Percentiles rank a stretch among this genome's conserved stretches.
These are phyloP conservation scores for Diaporthe sp. DNA, from an alignment of 2,329 filamentous ascomycete species.

Conservation along the genomic window DNA sequence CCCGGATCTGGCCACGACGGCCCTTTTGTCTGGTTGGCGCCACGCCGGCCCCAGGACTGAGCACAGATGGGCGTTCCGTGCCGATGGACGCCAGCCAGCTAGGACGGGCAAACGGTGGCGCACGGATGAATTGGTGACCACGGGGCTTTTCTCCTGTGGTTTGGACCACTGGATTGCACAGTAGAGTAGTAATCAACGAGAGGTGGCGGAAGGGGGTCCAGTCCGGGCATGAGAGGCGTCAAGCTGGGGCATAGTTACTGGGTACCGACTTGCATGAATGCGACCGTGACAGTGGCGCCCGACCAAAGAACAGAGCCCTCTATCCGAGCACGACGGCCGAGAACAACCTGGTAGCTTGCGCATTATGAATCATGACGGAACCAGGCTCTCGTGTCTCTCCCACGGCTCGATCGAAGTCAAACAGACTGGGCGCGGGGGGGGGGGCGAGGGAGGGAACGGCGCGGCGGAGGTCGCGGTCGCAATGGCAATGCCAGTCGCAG, in stretches of 20 bases:
- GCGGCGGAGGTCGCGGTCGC: neutral
- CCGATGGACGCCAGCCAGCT: constrained; percentile 7
- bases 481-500: neutral
- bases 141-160: neutral
- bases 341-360: constrained; percentile 12
- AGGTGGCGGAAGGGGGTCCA: neutral
- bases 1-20: neutral
- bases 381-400: constrained; percentile 8
- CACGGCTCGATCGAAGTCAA: constrained; percentile 9
- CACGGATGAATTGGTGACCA: constrained; percentile 2
- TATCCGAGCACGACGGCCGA: neutral
- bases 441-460: neutral
- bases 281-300: constrained; percentile 21
- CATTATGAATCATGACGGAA: constrained; percentile 21
- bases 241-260: neutral
- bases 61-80: constrained; percentile 25
- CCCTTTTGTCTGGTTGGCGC: neutral
- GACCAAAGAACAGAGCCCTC: neutral
- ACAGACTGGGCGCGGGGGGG: no score
- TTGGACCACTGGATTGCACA: neutral
- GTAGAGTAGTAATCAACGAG: neutral
- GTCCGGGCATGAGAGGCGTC: neutral
- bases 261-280: constrained; percentile 16
- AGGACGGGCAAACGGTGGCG: neutral
- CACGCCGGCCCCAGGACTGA: neutral